Conservation (phyloP, 2,329 filamentous ascomycete genomes). For the Trichoderma harzianum region DNA sequence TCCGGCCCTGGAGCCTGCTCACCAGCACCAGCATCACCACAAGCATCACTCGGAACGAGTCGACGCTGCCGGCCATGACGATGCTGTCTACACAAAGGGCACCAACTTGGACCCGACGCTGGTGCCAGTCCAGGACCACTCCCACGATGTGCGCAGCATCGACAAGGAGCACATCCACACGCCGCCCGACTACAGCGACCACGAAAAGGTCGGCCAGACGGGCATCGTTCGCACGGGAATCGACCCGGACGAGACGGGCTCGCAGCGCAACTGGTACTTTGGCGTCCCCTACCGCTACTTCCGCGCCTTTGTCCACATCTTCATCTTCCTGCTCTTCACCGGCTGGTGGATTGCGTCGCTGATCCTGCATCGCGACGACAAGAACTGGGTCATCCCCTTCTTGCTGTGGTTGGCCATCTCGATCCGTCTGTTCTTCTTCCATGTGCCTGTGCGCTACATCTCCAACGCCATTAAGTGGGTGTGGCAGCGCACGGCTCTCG, state of each 20-base stretch:
- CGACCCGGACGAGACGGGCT: conserved; percentile 25
- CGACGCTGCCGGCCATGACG: conserved; percentile 33
- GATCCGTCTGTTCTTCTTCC: conserved; percentile 70
- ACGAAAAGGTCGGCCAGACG: conserved; percentile 35
- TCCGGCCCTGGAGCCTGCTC: conserved; percentile 35
- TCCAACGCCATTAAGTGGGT: conserved; percentile 62
- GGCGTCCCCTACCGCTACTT: conserved; percentile 43
- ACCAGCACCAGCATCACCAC: conserved; percentile 45
- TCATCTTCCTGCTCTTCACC: conserved; percentile 44
- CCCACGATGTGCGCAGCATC: conserved; percentile 25
- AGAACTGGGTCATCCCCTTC: conserved; percentile 82
- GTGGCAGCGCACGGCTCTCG: conserved; percentile 64
- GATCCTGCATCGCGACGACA: conserved; percentile 66
- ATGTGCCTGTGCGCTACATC: conserved; percentile 65
- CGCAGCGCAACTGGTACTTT: conserved; percentile 23
- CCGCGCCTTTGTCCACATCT: conserved; percentile 45
- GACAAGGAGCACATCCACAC: conserved; percentile 26
- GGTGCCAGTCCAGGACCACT: conserved; percentile 33
- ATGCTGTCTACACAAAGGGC: conserved; percentile 47
- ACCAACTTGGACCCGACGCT: conserved; percentile 34
- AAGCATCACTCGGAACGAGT: conserved; percentile 39
- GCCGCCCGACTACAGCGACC: conserved; percentile 39
- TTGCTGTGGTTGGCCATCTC: conserved; percentile 73
- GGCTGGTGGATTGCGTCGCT: conserved; percentile 76
- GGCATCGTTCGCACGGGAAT: conserved; percentile 31